Base-by-base conservation (phyloP, 2,329 filamentous ascomycete species). In the Alternaria panax region DNA sequence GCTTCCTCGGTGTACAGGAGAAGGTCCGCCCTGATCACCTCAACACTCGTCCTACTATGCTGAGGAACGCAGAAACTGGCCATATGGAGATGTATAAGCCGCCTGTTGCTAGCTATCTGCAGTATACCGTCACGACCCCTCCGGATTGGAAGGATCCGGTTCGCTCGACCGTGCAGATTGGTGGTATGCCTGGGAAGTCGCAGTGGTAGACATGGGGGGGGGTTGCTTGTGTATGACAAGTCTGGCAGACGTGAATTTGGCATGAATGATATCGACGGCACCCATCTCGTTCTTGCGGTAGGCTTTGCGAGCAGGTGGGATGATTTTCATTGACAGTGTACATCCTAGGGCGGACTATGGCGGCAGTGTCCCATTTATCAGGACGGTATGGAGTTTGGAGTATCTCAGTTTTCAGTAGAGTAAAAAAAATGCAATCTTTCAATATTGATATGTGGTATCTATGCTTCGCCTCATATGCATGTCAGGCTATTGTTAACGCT, bases 241-340 rank as follows among this genome's bases (percentile, higher is more conserved):
- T 79, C 80, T 16, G 93, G 91, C 0, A 89, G 91, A 22, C 89
- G 92, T 72, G 92, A 96, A 75, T 86, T 96, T 40, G 90, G 95
- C 75, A 89, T 89, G 81, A 90, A 88, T 73, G 88, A 91, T 54
- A 88, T 90, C 54, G 87, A 90, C 63, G 87, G 87, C 61, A 86
- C 86, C 11, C 89, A 87, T 73, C 90, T 88, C 72, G 86, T 91
- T 36, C 82, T 91, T 24, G 88, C 85, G 47, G 89, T 91, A 36
- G 89, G 91, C 73, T 92, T 12, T 91, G 18, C 8, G 9, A 40
- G 8, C 8, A 40, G 14, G 16, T n/a, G 24, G 4, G 8, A n/a
- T 43, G 6, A 6, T 14, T 43, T n/a, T 25, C 12, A 25, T 25
- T 14, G 22, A 8, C 41, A n/a, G 7, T 43, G 14, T 22, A 27